A percentile compares a stretch with the other conserved stretches of the same genome.
These are phyloP conservation scores for Candida frijolesensis DNA, from an alignment of 1,139 yeast species.

Conservation along the genomic window DNA sequence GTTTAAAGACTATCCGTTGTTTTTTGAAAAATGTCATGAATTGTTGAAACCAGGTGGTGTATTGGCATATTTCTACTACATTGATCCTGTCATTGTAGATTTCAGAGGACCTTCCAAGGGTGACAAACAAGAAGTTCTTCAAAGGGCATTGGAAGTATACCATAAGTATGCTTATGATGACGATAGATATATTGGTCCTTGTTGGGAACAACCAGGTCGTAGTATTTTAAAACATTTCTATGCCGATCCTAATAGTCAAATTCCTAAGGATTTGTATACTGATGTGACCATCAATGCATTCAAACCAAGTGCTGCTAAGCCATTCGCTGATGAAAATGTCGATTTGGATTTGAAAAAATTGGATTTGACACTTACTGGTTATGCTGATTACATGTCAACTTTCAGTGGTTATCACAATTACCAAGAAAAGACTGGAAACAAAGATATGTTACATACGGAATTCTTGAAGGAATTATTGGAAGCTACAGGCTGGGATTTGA, in stretches of 20 bases:
- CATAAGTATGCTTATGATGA: conserved; percentile 39
- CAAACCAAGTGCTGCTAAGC: conserved; percentile 21
- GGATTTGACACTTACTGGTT: conserved; percentile 25
- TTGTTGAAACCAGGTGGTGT: conserved; percentile 40
- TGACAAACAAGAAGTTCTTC: conserved; percentile 21
- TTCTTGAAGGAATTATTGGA: conserved; percentile 28
- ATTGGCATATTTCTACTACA: conserved; percentile 47
- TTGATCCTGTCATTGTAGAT: conserved; percentile 40
- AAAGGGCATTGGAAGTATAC: conserved; percentile 29
- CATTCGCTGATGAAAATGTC: conserved; percentile 19
- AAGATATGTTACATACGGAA: conserved; percentile 21
- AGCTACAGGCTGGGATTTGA: conserved; percentile 34
- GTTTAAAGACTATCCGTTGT: conserved; percentile 39
- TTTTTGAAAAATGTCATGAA: conserved; percentile 30
- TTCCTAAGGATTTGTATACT: conserved; percentile 32
- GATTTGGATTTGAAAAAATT: conserved; percentile 29
- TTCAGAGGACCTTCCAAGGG: conserved; percentile 20
- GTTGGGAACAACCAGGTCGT: conserved; percentile 52
- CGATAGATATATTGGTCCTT: conserved; percentile 38
- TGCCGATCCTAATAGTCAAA: conserved; percentile 30
- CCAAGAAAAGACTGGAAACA: conserved; percentile 30
- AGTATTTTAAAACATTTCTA: conserved; percentile 30
- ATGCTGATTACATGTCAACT: conserved; percentile 35
- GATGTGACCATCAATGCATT: conserved; percentile 31
- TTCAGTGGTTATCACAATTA: conserved; percentile 42